Conservation (phyloP, 2,329 filamentous ascomycete species). For the Alternaria incomplexa region DNA sequence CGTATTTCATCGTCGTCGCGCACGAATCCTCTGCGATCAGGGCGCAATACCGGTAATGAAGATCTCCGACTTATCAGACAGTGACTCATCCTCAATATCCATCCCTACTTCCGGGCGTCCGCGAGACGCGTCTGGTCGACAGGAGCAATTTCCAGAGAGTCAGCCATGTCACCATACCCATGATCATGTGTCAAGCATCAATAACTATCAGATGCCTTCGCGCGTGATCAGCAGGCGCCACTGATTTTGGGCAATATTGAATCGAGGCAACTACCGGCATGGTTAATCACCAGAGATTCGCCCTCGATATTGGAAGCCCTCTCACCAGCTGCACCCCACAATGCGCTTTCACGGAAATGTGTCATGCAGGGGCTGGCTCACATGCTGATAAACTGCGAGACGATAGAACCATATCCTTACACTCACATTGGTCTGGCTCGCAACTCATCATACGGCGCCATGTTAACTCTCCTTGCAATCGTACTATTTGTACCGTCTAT, state of each 20-base stretch:
- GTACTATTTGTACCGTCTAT: slow-evolving; percentile 9
- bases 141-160: neutral
- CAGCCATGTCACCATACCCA: neutral
- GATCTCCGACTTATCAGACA: neutral
- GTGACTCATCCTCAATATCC: neutral
- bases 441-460: neutral
- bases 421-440: neutral
- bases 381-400: neutral
- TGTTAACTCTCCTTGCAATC: slow-evolving; percentile 11
- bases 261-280: neutral
- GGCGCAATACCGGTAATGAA: neutral
- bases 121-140: neutral
- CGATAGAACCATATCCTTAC: neutral
- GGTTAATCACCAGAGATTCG: slow-evolving; percentile 6
- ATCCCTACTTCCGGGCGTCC: neutral
- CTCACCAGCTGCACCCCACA: slow-evolving; percentile 24
- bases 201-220: neutral
- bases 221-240: neutral
- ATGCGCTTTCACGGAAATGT: slow-evolving; percentile 1
- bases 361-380: neutral
- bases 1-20: neutral
- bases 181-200: neutral
- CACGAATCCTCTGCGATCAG: neutral
- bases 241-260: neutral
- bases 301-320: slow-evolving; percentile 14